Evolutionary conservation across 768 basidiomycete species (phyloP).

Genomic region (Mycena floridula): DNA sequence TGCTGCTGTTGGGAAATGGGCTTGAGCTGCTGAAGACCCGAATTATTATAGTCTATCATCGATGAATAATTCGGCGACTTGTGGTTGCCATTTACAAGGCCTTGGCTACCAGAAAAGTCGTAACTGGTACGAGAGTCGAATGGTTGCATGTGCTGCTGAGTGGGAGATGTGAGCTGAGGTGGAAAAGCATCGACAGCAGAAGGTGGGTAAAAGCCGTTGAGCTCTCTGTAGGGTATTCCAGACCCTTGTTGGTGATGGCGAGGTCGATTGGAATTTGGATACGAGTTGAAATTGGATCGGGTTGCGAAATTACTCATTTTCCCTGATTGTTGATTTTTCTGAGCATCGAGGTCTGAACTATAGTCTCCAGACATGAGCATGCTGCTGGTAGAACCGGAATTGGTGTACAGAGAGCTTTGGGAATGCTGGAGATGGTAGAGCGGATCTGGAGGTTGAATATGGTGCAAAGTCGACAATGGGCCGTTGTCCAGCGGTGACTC

Average conservation of each 20-base stretch:
- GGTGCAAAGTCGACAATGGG: slow-evolving; percentile 25
- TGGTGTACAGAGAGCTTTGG: slow-evolving; percentile 28
- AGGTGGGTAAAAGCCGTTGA: slow-evolving; percentile 22
- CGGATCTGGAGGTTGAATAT: slow-evolving; percentile 27
- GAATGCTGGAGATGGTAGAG: slow-evolving; percentile 26
- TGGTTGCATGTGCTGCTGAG: slow-evolving; percentile 28
- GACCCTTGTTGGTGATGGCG: slow-evolving; percentile 20
- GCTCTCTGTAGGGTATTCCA: slow-evolving; percentile 5
- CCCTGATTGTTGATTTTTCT: slow-evolving; percentile 25
- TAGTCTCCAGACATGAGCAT: slow-evolving; percentile 34
- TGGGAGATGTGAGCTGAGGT: slow-evolving; percentile 31
- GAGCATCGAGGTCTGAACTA: slow-evolving; percentile 29
- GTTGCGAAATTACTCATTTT: slow-evolving; percentile 28
- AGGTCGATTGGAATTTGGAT: slow-evolving; percentile 37
- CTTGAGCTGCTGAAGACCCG: slow-evolving; percentile 16
- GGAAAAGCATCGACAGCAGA: slow-evolving; percentile 27
- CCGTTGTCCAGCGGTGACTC: slow-evolving; percentile 43
- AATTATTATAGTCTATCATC: slow-evolving; percentile 23
- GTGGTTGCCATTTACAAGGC: slow-evolving; percentile 14
- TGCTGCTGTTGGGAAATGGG: slow-evolving; percentile 21
- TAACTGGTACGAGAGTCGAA: slow-evolving; percentile 30
- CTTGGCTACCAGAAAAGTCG: slow-evolving; percentile 25
- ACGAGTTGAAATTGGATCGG: slow-evolving; percentile 30
- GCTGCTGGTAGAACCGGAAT: slow-evolving; percentile 25
- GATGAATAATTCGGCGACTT: slow-evolving; percentile 22